Evolutionary conservation across 2,329 filamentous ascomycete species (phyloP).

Genomic region (Aurifilum marmelostoma): DNA sequence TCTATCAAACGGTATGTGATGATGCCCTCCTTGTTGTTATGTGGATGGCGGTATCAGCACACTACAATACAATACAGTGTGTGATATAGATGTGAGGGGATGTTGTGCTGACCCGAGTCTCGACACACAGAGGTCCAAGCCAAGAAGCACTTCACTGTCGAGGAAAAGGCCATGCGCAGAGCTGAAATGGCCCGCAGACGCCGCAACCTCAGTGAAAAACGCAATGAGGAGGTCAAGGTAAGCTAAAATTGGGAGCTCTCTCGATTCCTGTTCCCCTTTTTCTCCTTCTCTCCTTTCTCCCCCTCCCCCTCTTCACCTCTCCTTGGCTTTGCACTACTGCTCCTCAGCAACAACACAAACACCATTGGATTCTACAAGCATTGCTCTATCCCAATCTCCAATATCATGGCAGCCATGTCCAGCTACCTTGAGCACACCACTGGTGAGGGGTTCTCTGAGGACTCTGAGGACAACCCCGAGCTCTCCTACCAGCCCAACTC

Average conservation of each 20-base stretch:
- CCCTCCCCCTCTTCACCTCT: not conserved
- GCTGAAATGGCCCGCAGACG: constrained; percentile 65
- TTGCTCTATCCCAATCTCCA: not conserved
- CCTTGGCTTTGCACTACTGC: not conserved
- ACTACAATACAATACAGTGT: not conserved
- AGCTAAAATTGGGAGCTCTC: constrained; percentile 20
- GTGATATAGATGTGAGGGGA: not conserved
- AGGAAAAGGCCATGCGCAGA: constrained; percentile 64
- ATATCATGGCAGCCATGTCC: not conserved
- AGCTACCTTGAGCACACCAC: not conserved
- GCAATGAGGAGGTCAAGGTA: constrained; percentile 67
- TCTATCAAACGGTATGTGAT: constrained; percentile 59
- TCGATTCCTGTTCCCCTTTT: not conserved
- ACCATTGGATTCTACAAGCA: no score
- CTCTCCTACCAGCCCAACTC: not conserved
- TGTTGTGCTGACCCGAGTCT: not conserved
- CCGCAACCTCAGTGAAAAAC: constrained; percentile 66
- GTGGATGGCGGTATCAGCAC: not conserved
- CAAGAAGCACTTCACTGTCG: constrained; percentile 64
- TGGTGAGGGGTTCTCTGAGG: not conserved
- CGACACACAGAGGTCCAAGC: constrained; percentile 57
- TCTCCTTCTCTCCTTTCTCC: not conserved
- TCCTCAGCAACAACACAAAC: not conserved
- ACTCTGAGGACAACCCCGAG: not conserved
- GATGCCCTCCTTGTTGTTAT: not conserved